phyloP scores from a whole-genome alignment of 169 alveolate genomes.

The Cryptosporidium sp. region DNA sequence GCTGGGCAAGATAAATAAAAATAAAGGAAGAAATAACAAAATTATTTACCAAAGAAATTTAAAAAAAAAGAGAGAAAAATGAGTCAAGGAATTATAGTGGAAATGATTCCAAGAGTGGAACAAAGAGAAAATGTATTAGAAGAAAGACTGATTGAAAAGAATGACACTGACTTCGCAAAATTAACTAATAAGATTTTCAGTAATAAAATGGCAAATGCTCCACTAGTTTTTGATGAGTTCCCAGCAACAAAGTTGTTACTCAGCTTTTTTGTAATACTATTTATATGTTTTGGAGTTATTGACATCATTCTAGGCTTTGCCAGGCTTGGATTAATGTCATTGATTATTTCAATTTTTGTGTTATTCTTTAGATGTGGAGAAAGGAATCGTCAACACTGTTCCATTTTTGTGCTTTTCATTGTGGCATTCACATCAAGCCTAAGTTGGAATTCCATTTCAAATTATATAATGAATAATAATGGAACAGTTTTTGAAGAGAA shows the following conservation, averaged over 20 bases:
- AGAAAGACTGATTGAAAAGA: not conserved
- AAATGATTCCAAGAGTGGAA: slow-evolving; percentile 1
- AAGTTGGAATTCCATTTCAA: slow-evolving; percentile 44
- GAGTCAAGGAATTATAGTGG: not conserved
- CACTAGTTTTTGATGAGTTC: slow-evolving; percentile 49
- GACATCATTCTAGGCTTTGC: not conserved
- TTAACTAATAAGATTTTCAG: slow-evolving; percentile 3
- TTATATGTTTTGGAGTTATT: slow-evolving; percentile 48
- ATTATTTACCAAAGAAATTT: not conserved
- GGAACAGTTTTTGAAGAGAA: slow-evolving; percentile 31
- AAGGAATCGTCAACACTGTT: slow-evolving; percentile 37
- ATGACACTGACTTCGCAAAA: not conserved
- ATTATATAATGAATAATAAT: not conserved
- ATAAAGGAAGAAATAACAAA: not conserved
- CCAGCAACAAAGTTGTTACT: slow-evolving; percentile 10
- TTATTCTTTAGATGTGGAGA: slow-evolving; percentile 51
- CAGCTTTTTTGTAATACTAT: slow-evolving; percentile 25
- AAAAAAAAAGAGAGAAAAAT: not conserved
- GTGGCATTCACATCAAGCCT: not conserved
- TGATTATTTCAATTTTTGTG: slow-evolving; percentile 31
- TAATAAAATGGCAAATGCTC: slow-evolving; percentile 9
- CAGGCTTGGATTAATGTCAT: slow-evolving; percentile 31
- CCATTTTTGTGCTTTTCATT: slow-evolving; percentile 12
- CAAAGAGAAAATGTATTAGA: not conserved
- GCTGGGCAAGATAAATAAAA: not conserved